phyloP scores from a whole-genome alignment of 2,329 filamentous ascomycete genomes.

The Fulvia fulva region DNA sequence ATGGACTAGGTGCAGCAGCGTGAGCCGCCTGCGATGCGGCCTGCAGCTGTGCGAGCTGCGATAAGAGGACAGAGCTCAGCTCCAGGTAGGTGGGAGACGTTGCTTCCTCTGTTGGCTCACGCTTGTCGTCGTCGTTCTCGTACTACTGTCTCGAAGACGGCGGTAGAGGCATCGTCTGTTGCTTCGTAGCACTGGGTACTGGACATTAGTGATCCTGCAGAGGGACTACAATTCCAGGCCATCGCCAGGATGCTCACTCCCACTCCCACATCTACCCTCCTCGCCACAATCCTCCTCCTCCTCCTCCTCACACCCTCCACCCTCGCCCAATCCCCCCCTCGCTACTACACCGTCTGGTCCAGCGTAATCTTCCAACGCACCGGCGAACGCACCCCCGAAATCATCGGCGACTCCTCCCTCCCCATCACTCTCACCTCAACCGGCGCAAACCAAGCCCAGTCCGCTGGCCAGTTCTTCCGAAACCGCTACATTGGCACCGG shows the following conservation, averaged over 20 bases:
- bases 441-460: conserved; percentile 53
- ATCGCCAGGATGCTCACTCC: no score
- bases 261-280: conserved; percentile 23
- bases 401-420: conserved; percentile 28
- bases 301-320: conserved; percentile 18
- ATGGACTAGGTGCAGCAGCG: not conserved
- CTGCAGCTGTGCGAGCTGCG: not conserved
- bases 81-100: conserved; percentile 11
- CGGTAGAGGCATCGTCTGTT: conserved; percentile 5
- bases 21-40: not conserved
- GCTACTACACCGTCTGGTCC: conserved; percentile 40
- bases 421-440: conserved; percentile 47
- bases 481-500: conserved; percentile 47
- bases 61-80: conserved; percentile 19
- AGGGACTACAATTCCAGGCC: no score
- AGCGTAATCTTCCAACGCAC: conserved; percentile 53
- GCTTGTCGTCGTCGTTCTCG: not conserved
- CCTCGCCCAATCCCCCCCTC: conserved; percentile 15
- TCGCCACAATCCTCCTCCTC: conserved; percentile 16
- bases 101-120: no score
- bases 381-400: conserved; percentile 52
- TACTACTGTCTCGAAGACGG: not conserved
- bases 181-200: not conserved
- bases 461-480: conserved; percentile 50
- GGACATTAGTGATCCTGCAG: no score